These are phyloP conservation scores for Myriosclerotinia scirpicola DNA, from an alignment of 2,329 filamentous ascomycete genomes.

Conservation along the genomic window DNA sequence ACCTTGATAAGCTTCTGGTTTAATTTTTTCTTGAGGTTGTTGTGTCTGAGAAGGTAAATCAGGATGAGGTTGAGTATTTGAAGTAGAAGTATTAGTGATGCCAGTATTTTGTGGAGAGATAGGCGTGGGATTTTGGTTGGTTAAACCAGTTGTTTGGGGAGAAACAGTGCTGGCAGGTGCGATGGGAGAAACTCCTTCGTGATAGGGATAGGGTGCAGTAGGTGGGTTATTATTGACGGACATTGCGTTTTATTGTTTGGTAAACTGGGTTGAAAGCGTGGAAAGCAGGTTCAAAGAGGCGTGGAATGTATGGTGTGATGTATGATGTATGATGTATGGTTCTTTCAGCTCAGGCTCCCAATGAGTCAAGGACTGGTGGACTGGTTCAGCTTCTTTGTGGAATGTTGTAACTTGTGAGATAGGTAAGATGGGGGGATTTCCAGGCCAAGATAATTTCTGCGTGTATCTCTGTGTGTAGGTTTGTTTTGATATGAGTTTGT, in stretches of 20 bases:
- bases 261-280: background rate
- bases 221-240: slow-evolving; percentile 8
- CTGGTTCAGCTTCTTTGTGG: background rate
- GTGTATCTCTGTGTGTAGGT: background rate
- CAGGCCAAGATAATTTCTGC: background rate
- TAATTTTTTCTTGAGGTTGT: background rate
- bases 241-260: background rate
- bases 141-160: slow-evolving; percentile 9
- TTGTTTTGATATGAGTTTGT: background rate
- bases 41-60: background rate
- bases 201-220: slow-evolving; percentile 2
- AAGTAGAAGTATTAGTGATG: background rate
- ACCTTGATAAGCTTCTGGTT: slow-evolving; percentile 14
- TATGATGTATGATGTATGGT: background rate
- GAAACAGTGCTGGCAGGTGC: slow-evolving; percentile 4
- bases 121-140: background rate
- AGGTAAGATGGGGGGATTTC: no score
- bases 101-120: slow-evolving; percentile 17
- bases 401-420: background rate
- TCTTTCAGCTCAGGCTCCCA: background rate
- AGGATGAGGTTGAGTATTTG: slow-evolving; percentile 17
- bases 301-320: slow-evolving; percentile 12
- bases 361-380: background rate
- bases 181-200: slow-evolving; percentile 10
- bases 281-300: background rate